Conservation (phyloP, 2,329 filamentous ascomycete genomes). For the Curvularia sp. region DNA sequence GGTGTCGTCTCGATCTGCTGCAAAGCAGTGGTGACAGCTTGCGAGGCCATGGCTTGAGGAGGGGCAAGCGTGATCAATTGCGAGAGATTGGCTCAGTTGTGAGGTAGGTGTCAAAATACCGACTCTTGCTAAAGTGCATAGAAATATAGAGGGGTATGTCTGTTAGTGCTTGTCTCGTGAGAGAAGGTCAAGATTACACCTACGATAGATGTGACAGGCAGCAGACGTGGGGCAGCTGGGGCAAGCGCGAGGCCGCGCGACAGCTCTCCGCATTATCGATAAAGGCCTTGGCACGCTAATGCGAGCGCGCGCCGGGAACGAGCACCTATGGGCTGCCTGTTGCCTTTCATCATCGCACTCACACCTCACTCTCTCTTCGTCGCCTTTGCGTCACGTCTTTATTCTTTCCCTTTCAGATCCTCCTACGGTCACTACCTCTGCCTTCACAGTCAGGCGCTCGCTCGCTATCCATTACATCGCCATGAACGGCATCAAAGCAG, state of each 20-base stretch:
- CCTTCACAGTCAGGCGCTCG: background rate
- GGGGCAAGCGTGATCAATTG: background rate
- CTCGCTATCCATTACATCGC: slow-evolving; percentile 6
- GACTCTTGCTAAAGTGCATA: background rate
- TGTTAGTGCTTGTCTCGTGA: background rate
- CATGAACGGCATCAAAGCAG: slow-evolving; percentile 53
- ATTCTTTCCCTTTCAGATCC: background rate
- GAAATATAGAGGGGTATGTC: background rate
- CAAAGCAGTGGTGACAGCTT: slow-evolving; percentile 58
- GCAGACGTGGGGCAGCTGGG: slow-evolving; percentile 19
- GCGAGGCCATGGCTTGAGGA: slow-evolving; percentile 56
- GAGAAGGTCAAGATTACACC: background rate
- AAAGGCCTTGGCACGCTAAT: slow-evolving; percentile 31
- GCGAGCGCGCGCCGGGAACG: slow-evolving; percentile 19
- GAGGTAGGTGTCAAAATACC: background rate
- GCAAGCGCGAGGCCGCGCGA: slow-evolving; percentile 5
- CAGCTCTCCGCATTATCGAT: slow-evolving; percentile 26
- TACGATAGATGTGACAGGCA: slow-evolving; percentile 8
- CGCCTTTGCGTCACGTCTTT: slow-evolving; percentile 7
- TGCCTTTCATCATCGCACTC: slow-evolving; percentile 19
- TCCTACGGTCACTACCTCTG: slow-evolving; percentile 7
- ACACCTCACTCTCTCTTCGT: slow-evolving; percentile 8
- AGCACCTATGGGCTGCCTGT: slow-evolving; percentile 15
- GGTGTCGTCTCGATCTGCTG: slow-evolving; percentile 59
- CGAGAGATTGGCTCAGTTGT: background rate